Percentiles rank a stretch among this genome's conserved stretches.
Conservation (phyloP, 441 rosid species). For the Pelargonium citronellum region DNA sequence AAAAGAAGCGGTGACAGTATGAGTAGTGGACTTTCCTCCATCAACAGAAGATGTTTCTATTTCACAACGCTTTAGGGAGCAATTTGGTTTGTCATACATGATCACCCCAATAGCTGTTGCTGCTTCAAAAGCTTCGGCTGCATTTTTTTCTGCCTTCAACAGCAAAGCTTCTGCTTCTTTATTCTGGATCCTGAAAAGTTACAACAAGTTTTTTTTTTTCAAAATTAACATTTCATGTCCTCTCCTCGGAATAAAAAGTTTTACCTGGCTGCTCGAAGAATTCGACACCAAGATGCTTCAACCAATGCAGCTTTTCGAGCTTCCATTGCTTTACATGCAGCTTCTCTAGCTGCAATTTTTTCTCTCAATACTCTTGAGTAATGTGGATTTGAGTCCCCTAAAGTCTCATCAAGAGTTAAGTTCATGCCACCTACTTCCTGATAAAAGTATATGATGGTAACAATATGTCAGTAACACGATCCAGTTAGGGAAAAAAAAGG, state of each 20-base stretch:
- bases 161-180: conserved; percentile 63
- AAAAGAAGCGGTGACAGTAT: conserved; percentile 71
- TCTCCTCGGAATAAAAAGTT: neutral
- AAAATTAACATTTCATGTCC: neutral
- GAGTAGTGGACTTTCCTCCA: conserved; percentile 56
- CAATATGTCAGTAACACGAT: neutral
- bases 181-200: conserved; percentile 50
- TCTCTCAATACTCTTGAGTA: conserved; percentile 77
- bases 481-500: neutral
- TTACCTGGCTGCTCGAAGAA: conserved; percentile 84
- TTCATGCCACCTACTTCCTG: conserved; percentile 92
- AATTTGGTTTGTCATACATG: conserved; percentile 72
- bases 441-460: neutral
- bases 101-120: conserved; percentile 79
- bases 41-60: conserved; percentile 44
- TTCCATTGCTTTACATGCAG: conserved; percentile 77
- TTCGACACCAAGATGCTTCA: conserved; percentile 89
- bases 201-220: conserved; percentile 1
- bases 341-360: conserved; percentile 84
- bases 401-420: conserved; percentile 79
- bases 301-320: conserved; percentile 83
- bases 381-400: conserved; percentile 82
- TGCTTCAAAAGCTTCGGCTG: conserved; percentile 77
- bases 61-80: conserved; percentile 45
- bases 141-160: conserved; percentile 59